A percentile compares a stretch with the other conserved stretches of the same genome.
Conservation (phyloP, 306 rosid genomes). For the Pyrus communis region DNA sequence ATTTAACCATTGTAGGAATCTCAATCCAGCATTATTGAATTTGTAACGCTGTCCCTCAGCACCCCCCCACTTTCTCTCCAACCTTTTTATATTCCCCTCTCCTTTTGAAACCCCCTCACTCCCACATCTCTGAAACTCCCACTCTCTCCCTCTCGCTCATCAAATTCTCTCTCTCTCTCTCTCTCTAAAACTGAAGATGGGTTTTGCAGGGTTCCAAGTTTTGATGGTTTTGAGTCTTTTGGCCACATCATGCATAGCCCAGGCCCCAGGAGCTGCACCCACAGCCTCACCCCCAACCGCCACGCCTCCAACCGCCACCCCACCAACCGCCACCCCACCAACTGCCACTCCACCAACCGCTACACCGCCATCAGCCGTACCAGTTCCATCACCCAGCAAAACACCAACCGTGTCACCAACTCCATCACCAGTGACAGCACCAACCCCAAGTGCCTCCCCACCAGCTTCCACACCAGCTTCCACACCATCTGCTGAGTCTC, state of each 20-base stretch:
- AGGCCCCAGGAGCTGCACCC: slow-evolving; percentile 44
- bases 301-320: slow-evolving; percentile 7
- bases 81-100: slow-evolving; percentile 30
- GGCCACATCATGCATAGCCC: slow-evolving; percentile 65
- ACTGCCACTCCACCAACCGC: slow-evolving; percentile 22
- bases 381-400: slow-evolving; percentile 15
- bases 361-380: slow-evolving; percentile 16
- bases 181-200: slow-evolving; percentile 32
- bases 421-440: slow-evolving; percentile 20
- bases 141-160: not conserved
- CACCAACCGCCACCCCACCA: slow-evolving; percentile 1
- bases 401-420: not conserved
- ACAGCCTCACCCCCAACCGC: slow-evolving; percentile 22
- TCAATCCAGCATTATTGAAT: slow-evolving; percentile 25
- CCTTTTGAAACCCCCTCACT: not conserved
- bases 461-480: not conserved
- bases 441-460: not conserved
- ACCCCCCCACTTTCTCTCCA: slow-evolving; percentile 15
- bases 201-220: slow-evolving; percentile 27
- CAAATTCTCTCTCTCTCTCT: not conserved
- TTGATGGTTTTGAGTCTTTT: slow-evolving; percentile 50
- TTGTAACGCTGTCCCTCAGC: slow-evolving; percentile 21
- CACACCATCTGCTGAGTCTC: slow-evolving; percentile 10
- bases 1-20: slow-evolving; percentile 36
- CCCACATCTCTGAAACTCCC: not conserved